Conservation (phyloP, 495 filamentous ascomycete species). For the Clohesyomyces aquaticus region DNA sequence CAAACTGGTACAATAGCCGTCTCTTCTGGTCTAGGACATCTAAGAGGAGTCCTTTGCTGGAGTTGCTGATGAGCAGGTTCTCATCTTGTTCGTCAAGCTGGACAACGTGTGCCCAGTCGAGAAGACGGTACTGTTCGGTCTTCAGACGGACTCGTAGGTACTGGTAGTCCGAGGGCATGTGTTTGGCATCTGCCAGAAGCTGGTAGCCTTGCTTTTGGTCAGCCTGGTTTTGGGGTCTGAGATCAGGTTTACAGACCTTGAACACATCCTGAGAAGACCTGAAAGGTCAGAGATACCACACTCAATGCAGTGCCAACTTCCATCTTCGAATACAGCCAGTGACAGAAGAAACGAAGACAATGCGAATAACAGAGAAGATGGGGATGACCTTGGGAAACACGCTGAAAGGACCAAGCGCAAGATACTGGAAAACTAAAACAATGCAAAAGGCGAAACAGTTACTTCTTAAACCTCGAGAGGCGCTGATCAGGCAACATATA, state of each 20-base stretch:
- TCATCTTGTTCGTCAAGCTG: conserved; percentile 39
- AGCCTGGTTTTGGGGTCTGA: too few relatives aligned
- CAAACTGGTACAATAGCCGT: conserved; percentile 38
- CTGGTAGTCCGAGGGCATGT: conserved; percentile 43
- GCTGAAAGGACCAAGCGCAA: too few relatives aligned
- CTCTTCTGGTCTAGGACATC: conserved; percentile 42
- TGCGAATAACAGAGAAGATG: neutral
- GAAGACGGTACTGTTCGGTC: conserved; percentile 42
- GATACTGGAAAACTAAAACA: neutral
- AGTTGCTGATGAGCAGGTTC: conserved; percentile 40
- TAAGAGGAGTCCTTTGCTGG: conserved; percentile 38
- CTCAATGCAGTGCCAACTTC: conserved; percentile 18
- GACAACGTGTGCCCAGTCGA: conserved; percentile 43
- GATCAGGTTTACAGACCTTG: conserved; percentile 22
- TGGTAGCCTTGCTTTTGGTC: conserved; percentile 45
- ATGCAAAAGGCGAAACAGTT: conserved; percentile 10
- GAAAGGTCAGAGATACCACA: conserved; percentile 41
- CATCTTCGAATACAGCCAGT: conserved; percentile 11
- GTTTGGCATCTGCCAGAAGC: conserved; percentile 40
- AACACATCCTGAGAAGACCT: conserved; percentile 43
- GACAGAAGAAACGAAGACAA: neutral
- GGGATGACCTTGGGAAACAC: neutral
- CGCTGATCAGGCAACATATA: conserved; percentile 16
- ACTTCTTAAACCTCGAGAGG: conserved; percentile 15
- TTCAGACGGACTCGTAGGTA: conserved; percentile 42